These are phyloP conservation scores for Thalia dealbata DNA, from an alignment of 176 grass and related monocot species.

Conservation along the genomic window DNA sequence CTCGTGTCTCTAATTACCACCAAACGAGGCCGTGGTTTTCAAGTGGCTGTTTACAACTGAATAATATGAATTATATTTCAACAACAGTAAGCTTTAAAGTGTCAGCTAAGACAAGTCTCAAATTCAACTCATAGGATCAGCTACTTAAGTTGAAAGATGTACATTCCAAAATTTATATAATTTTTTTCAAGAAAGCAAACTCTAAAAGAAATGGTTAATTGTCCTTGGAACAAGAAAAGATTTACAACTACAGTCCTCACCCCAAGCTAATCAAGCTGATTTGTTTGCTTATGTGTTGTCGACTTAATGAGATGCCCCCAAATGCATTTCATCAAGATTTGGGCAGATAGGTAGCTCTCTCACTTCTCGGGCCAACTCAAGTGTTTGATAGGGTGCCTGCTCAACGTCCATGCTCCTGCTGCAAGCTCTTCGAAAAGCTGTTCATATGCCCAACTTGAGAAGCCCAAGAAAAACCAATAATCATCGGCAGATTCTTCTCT, in stretches of 20 bases:
- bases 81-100: too few relatives aligned
- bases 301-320: background rate
- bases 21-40: too few relatives aligned
- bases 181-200: background rate
- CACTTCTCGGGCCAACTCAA: constrained; percentile 61
- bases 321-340: background rate
- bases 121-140: too few relatives aligned
- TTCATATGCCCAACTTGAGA: constrained; percentile 54
- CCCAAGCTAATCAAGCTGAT: background rate
- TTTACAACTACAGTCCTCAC: background rate
- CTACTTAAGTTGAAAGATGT: too few relatives aligned
- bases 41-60: too few relatives aligned
- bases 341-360: background rate
- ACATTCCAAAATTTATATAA: background rate
- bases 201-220: background rate
- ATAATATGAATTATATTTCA: too few relatives aligned
- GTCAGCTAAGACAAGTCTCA: too few relatives aligned
- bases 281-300: background rate
- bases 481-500: constrained; percentile 31
- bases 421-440: constrained; percentile 71
- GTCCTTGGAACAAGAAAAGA: background rate
- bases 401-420: constrained; percentile 53
- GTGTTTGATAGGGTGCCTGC: constrained; percentile 19
- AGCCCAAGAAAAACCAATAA: constrained; percentile 81
- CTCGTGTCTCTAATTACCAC: too few relatives aligned